Evolutionary conservation across 2,329 filamentous ascomycete genomes (phyloP).

Genomic region (Phoma sp.): DNA sequence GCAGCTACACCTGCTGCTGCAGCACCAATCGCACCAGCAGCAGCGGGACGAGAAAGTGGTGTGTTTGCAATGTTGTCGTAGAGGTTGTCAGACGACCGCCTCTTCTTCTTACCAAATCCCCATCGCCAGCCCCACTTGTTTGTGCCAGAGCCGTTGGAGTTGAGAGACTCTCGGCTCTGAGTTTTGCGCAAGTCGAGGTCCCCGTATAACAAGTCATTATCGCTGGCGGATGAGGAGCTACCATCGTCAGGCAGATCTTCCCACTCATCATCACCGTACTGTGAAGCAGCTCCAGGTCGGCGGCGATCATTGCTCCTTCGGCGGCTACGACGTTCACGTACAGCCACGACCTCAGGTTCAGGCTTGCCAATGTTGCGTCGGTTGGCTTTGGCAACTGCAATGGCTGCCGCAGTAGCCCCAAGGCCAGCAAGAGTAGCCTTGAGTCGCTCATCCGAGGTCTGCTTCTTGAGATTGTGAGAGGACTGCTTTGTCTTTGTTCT

Average conservation of each 20-base stretch:
- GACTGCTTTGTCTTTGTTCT: constrained; percentile 32
- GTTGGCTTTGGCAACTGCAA: constrained; percentile 52
- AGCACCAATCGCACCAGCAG: constrained; percentile 48
- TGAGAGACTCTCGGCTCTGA: constrained; percentile 61
- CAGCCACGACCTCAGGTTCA: constrained; percentile 44
- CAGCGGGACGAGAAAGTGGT: constrained; percentile 47
- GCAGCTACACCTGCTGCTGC: constrained; percentile 54
- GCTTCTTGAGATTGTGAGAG: constrained; percentile 37
- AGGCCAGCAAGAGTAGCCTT: constrained; percentile 56
- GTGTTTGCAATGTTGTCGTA: constrained; percentile 45
- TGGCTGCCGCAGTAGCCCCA: constrained; percentile 58
- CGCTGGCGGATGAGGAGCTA: constrained; percentile 55
- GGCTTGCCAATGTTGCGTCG: constrained; percentile 35
- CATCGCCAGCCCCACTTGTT: constrained; percentile 69
- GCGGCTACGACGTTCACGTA: constrained; percentile 41
- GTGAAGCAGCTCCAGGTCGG: constrained; percentile 26
- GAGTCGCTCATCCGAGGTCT: constrained; percentile 55
- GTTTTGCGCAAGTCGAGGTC: constrained; percentile 49
- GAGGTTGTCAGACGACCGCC: constrained; percentile 44
- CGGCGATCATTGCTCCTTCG: constrained; percentile 30
- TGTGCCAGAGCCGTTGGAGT: constrained; percentile 61
- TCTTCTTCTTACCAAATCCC: constrained; percentile 60
- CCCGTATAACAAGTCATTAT: constrained; percentile 69
- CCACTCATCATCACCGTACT: constrained; percentile 58
- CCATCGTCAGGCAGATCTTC: constrained; percentile 49